Conservation (phyloP, 2,329 filamentous ascomycete species). For the Fusarium guadeloupense region DNA sequence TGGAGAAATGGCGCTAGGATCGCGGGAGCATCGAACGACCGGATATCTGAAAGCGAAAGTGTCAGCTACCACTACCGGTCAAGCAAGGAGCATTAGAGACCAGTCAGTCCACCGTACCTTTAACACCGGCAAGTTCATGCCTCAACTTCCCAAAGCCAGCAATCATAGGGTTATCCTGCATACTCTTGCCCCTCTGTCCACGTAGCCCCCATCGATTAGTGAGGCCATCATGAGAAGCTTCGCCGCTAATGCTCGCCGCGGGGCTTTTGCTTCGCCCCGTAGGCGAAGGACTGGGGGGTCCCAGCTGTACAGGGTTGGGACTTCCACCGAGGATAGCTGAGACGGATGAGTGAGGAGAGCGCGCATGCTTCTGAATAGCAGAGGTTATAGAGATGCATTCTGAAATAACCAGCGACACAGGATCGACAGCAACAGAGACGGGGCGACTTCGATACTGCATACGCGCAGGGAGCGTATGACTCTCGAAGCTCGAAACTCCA, state of each 20-base stretch:
- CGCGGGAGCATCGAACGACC: conserved; percentile 85
- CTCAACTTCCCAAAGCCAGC: conserved; percentile 91
- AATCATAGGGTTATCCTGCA: conserved; percentile 97
- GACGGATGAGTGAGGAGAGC: conserved; percentile 95
- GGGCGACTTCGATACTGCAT: conserved; percentile 69
- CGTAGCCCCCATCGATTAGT: conserved; percentile 91
- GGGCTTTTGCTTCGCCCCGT: conserved; percentile 56
- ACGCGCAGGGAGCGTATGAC: conserved; percentile 50
- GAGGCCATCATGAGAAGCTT: conserved; percentile 65
- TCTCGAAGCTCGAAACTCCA: conserved; percentile 32
- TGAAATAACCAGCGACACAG: conserved; percentile 92
- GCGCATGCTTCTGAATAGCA: conserved; percentile 96
- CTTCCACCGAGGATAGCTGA: conserved; percentile 90
- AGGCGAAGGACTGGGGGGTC: conserved; percentile 55
- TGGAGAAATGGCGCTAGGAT: conserved; percentile 94
- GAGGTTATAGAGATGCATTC: conserved; percentile 99
- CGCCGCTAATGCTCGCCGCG: conserved; percentile 47
- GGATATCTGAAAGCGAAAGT: conserved; percentile 71
- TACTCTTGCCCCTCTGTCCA: conserved; percentile 94
- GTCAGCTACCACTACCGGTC: conserved; percentile 17
- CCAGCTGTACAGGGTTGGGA: conserved; percentile 66
- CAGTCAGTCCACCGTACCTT: conserved; percentile 62
- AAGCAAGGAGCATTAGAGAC: background rate
- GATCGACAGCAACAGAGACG: conserved; percentile 85
- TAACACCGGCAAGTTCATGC: conserved; percentile 85